Evolutionary conservation across 805 yeast species (phyloP).

Genomic region (Myxozyma neotropica): DNA sequence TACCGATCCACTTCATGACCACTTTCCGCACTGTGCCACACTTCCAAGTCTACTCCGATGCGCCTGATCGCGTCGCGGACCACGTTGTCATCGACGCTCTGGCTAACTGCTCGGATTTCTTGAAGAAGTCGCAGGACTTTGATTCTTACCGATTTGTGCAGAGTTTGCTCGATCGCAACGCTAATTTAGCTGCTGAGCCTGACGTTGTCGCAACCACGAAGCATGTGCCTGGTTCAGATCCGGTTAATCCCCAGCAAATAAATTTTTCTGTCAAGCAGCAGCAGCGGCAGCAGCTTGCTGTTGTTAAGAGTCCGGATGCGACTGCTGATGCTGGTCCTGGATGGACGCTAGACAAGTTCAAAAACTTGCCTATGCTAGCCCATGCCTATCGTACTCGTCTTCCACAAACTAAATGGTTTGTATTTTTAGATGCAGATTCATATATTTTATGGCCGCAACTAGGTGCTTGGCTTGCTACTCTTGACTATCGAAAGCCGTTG

Average conservation of each 20-base stretch:
- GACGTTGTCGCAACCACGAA: neutral
- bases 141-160: slow-evolving; percentile 33
- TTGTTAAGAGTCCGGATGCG: no score
- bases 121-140: slow-evolving; percentile 24
- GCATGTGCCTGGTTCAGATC: neutral
- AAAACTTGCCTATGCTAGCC: slow-evolving; percentile 44
- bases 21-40: slow-evolving; percentile 39
- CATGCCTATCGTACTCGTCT: slow-evolving; percentile 40
- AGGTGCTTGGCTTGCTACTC: slow-evolving; percentile 31
- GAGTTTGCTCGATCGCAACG: neutral
- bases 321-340: slow-evolving; percentile 29
- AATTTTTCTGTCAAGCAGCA: no score
- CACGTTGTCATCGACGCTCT: slow-evolving; percentile 41
- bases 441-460: slow-evolving; percentile 40
- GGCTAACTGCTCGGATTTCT: slow-evolving; percentile 19
- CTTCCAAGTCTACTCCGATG: slow-evolving; percentile 43
- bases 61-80: slow-evolving; percentile 40
- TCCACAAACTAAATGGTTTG: slow-evolving; percentile 41
- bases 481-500: slow-evolving; percentile 37
- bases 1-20: slow-evolving; percentile 44
- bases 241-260: no score
- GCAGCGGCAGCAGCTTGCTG: neutral
- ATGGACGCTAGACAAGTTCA: slow-evolving; percentile 44
- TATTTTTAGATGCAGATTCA: slow-evolving; percentile 43
- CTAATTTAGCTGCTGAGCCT: slow-evolving; percentile 1